Conservation (phyloP, 78 protist species). For the Polysphondylium violaceum region DNA sequence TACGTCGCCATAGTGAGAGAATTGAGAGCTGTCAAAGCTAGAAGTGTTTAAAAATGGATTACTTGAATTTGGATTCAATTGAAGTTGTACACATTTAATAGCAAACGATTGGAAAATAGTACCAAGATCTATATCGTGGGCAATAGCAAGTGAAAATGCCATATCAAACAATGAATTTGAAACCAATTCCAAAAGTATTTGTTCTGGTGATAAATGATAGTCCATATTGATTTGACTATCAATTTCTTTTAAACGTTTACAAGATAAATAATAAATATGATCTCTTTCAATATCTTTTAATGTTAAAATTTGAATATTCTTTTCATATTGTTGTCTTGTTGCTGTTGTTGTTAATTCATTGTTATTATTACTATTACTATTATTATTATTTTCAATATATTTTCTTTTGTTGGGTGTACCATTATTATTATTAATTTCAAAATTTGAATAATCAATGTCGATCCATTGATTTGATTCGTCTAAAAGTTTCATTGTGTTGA, state of each 20-base stretch:
- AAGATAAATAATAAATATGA: conserved; percentile 21
- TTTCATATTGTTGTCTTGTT: not conserved
- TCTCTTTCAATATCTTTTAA: conserved; percentile 15
- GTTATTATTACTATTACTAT: not conserved
- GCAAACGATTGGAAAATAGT: conserved; percentile 38
- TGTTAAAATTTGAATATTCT: conserved; percentile 6
- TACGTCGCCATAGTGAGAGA: conserved; percentile 6
- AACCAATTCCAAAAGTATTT: conserved; percentile 14
- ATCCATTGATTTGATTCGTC: conserved; percentile 26
- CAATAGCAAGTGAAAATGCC: conserved; percentile 35
- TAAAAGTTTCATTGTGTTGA: conserved; percentile 12
- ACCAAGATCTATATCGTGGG: conserved; percentile 34
- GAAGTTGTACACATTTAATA: conserved; percentile 38
- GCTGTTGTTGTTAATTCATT: conserved; percentile 15
- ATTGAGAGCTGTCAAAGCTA: conserved; percentile 10
- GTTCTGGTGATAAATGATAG: conserved; percentile 30
- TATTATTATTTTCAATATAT: not conserved
- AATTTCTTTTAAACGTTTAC: not conserved
- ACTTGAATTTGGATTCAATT: conserved; percentile 21
- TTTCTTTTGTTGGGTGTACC: not conserved
- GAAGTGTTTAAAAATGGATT: conserved; percentile 1
- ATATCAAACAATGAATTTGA: conserved; percentile 18
- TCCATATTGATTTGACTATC: not conserved
- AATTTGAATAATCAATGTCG: conserved; percentile 16
- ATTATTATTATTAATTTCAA: conserved; percentile 4